These are phyloP conservation scores for Solanum megistacrolobum DNA, from an alignment of 257 asterid species.

Conservation along the genomic window DNA sequence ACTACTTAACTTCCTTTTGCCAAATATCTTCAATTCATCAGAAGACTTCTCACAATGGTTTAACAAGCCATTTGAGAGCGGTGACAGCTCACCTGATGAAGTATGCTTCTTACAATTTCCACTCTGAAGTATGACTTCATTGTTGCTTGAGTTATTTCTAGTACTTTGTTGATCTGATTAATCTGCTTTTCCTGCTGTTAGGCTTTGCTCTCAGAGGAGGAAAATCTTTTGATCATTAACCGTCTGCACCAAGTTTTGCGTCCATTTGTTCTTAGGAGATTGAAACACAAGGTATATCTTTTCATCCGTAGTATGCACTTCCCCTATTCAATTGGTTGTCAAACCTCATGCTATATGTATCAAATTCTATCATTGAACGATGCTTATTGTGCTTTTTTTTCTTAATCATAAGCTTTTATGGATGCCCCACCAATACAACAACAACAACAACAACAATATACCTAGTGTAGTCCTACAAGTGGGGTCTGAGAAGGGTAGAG, in stretches of 20 bases:
- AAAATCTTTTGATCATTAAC: conserved; percentile 92
- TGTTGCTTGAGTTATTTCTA: neutral
- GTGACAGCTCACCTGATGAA: conserved; percentile 83
- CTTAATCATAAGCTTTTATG: neutral
- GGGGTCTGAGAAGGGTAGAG: neutral
- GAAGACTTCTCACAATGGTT: conserved; percentile 99
- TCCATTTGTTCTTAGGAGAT: conserved; percentile 96
- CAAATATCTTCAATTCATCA: conserved; percentile 92
- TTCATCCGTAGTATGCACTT: neutral
- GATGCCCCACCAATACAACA: neutral
- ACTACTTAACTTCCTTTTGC: conserved; percentile 92
- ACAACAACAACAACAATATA: neutral
- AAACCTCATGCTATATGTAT: neutral
- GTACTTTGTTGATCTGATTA: conserved; percentile 1
- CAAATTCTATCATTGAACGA: neutral
- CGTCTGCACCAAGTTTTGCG: conserved; percentile 99
- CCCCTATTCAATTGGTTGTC: neutral
- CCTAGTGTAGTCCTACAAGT: neutral
- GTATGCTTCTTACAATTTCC: conserved; percentile 24
- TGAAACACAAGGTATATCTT: conserved; percentile 80
- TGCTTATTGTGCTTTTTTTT: neutral
- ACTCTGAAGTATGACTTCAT: neutral
- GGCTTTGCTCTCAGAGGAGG: conserved; percentile 98
- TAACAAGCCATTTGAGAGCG: conserved; percentile 95
- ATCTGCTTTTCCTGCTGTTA: conserved; percentile 17